Base-by-base conservation (phyloP, 2,329 filamentous ascomycete genomes). In the Purpureocillium lavendulum region DNA sequence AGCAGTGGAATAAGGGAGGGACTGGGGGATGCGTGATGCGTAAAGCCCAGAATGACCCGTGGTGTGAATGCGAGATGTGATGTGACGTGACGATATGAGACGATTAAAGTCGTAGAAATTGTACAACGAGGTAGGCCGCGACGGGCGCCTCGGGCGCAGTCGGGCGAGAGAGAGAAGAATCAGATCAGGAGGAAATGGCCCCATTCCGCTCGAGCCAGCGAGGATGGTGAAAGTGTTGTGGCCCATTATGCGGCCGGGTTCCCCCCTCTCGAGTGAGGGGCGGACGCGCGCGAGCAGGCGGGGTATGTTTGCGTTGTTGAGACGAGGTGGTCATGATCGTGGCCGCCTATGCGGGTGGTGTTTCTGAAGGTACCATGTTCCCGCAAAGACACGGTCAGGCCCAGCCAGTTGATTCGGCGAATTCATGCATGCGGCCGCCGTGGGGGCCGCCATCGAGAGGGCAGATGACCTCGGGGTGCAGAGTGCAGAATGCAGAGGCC, bases 161-260 rank as follows among this genome's bases (percentile, higher is more conserved):
- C 17, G 17, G 16, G 29, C 16, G 30, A 35, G 28, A 13, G 33
- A 36, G n/a, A n/a, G n/a, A 32, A 37, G 26, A 38, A 38, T 14
- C 31, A 38, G 31, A 38, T 31, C 31, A 21, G 30, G 21, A n/a
- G 38, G 17, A 24, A 38, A 33, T 29, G 30, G 15, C 38, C 7
- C 11, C 24, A 31, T 30, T 35, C 42, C 43, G 42, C 41, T 50
- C 48, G 51, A 43, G 41, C 51, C 50, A 45, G 51, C 49, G 45
- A 51, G 41, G 47, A 43, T 40, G 39, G 39, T 41, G 35, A 37
- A 34, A 8, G 32, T 26, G 21, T 36, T 35, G 39, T 41, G 40
- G 38, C 44, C 48, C 33, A 24, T 42, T 40, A 40, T 49, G 46
- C 42, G 43, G 42, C 10, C 32, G 13, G 7, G 11, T 30, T 12